Conservation (phyloP, 225 moss, liverwort and hornwort species). For the Antitrichia curtipendula region DNA sequence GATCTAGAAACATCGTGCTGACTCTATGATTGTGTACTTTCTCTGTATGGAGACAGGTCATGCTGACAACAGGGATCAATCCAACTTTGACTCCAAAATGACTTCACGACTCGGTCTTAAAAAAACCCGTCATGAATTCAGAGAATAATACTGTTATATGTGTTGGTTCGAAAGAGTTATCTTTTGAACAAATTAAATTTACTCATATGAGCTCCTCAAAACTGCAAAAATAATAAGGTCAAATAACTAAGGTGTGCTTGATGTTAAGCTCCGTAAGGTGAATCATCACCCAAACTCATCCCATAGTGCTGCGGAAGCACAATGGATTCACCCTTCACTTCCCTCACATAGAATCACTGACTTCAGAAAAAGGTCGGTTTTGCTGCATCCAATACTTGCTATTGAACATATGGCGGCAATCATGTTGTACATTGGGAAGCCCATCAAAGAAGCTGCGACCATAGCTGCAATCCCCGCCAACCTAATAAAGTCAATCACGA, state of each 20-base stretch:
- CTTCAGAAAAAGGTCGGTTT: constrained; percentile 35
- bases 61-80: not conserved
- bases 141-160: not conserved
- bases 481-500: not conserved
- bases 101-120: not conserved
- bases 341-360: constrained; percentile 10
- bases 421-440: constrained; percentile 18
- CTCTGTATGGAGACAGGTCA: not conserved
- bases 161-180: too few species aligned
- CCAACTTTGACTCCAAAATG: not conserved
- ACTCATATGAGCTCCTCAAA: too few species aligned
- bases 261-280: too few species aligned
- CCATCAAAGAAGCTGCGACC: constrained; percentile 34
- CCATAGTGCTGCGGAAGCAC: not conserved
- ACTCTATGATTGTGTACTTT: not conserved
- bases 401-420: constrained; percentile 12
- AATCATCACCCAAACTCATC: not conserved
- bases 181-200: too few species aligned
- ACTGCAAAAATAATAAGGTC: not conserved
- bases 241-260: not conserved
- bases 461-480: constrained; percentile 10
- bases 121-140: not conserved
- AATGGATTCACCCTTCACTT: constrained; percentile 1
- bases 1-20: not conserved
- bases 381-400: constrained; percentile 33